Evolutionary conservation across 1,284 basidiomycete species (phyloP), one percentile per base, ranked within the genome.

Genomic region (Phenoliferia sp.): DNA sequence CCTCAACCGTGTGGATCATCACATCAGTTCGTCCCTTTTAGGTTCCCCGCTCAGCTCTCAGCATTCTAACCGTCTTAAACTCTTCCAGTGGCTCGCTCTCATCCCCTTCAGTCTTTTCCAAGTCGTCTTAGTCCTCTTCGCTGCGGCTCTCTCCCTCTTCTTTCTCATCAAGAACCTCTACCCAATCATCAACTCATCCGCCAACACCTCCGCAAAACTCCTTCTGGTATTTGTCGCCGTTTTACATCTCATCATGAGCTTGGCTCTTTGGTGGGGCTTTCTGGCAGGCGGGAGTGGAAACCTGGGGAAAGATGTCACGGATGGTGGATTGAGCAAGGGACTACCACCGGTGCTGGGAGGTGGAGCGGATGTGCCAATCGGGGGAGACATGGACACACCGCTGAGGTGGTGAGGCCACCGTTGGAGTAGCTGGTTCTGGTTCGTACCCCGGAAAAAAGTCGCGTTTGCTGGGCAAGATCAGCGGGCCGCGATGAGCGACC

Each of bases 181-280:
- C 75, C 93, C 93, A 6, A 84, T 95, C 62, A 86, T 97, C 48
- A 86, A 89, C 32, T 84, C 86, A n/a, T 91, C 93, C 72, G 75
- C 88, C 77, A 87, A 89, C 70, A 94, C 94, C 77, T 84, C 90
- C 7, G 87, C 88, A 0, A 86, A 91, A 29, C 84, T 92, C 6
- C 79, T 95, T 57, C 87, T 94, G 71, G 80, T 94, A 63, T 67
- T 67, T 59, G 68, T 76, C 33, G 70, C 67, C 7, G 68, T 62
- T 28, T 58, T 77, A 33, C 77, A 78, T 59, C 67, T 73, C 50
- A 61, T 70, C 26, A 67, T 76, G 33, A 70, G 71, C 16, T 34
- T 77, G 34, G 68, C 72, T 22, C 61, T 78, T 9, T 78, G 74
- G 71, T 74, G 73, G 63, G 71, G 62, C 1, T 78, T 76, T 63